A percentile compares a stretch with the other conserved stretches of the same genome.
These are phyloP conservation scores for Usnea hakonensis DNA, from an alignment of 495 filamentous ascomycete species.

Conservation along the genomic window DNA sequence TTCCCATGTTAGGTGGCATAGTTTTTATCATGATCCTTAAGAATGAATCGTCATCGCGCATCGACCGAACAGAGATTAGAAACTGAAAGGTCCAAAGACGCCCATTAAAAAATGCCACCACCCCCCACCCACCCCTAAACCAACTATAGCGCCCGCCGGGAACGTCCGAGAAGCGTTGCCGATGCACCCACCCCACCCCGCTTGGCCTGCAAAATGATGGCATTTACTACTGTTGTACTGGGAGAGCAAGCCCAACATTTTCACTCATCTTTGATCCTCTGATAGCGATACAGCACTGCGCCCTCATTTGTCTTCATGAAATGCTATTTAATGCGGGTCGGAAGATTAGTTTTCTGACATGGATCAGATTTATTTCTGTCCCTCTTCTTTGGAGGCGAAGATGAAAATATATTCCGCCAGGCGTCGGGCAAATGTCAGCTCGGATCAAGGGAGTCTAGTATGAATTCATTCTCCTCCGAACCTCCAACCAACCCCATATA, in stretches of 20 bases:
- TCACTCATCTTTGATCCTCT: no score
- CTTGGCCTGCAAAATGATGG: neutral
- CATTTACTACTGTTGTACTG: no score
- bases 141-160: neutral
- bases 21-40: neutral
- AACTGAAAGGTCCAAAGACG: no score
- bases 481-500: no score
- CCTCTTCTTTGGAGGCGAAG: neutral
- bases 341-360: neutral
- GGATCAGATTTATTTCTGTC: no score
- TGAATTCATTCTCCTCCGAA: neutral
- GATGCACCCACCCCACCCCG: neutral
- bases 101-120: no score
- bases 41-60: neutral
- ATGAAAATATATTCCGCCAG: neutral
- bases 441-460: constrained; percentile 14
- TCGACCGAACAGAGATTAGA: neutral
- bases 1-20: neutral
- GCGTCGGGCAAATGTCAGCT: neutral
- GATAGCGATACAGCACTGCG: no score
- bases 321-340: neutral
- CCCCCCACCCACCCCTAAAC: neutral
- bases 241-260: no score
- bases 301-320: no score
- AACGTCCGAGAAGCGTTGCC: neutral